Conservation (phyloP, 306 rosid species). For the Dicorynia guianensis region DNA sequence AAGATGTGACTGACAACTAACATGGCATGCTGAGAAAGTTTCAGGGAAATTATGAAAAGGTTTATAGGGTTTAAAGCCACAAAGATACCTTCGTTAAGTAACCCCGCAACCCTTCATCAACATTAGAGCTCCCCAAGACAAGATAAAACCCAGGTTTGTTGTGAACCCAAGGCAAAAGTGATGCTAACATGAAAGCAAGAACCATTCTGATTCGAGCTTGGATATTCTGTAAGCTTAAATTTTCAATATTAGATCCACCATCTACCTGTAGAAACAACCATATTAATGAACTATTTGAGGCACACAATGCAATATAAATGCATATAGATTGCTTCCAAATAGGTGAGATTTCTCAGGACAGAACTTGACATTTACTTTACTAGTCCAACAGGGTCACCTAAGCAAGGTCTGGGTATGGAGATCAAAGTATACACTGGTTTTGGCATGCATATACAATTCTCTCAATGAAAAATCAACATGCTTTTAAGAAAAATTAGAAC, state of each 20-base stretch:
- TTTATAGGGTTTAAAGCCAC: neutral
- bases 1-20: conserved; percentile 31
- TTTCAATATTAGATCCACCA: conserved; percentile 90
- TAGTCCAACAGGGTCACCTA: neutral
- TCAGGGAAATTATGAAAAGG: conserved; percentile 8
- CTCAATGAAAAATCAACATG: conserved; percentile 19
- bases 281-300: conserved; percentile 16
- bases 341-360: conserved; percentile 14
- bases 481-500: neutral
- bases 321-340: conserved; percentile 12
- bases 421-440: conserved; percentile 19
- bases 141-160: conserved; percentile 87
- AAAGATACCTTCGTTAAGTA: conserved; percentile 84
- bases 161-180: conserved; percentile 98
- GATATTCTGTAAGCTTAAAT: conserved; percentile 90
- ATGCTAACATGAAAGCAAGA: conserved; percentile 95
- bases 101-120: conserved; percentile 93
- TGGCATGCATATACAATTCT: neutral
- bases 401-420: neutral
- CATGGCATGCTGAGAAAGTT: conserved; percentile 7
- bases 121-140: conserved; percentile 93
- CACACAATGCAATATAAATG: conserved; percentile 1
- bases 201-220: conserved; percentile 97
- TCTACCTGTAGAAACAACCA: conserved; percentile 65
- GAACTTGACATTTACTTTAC: conserved; percentile 21